Base-by-base conservation (phyloP, 2,329 filamentous ascomycete genomes). In the Hysterium pulicare region DNA sequence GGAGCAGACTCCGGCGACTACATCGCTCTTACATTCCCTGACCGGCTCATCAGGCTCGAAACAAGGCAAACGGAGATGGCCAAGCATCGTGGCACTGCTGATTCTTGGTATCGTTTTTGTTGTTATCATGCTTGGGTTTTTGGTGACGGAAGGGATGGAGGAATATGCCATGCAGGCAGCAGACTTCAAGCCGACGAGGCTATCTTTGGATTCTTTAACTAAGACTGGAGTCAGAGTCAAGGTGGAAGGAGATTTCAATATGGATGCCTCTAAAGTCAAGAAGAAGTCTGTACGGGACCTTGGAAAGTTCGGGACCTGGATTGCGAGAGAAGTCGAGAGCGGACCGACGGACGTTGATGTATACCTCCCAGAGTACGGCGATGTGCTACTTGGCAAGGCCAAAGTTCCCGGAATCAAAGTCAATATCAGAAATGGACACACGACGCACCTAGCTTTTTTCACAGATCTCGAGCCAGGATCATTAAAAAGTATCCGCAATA, bases 171-270 rank as follows among this genome's bases (percentile, higher is more conserved):
- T 91, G 67, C 77, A 90, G 64, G 88, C 90, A 3, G 77, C 84
- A 19, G 82, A 91, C 15, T 79, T 98, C 51, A 82, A 90, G 59
- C 88, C 93, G 2, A 90, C 85, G 5, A 86, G 84, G 52, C 70
- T 98, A 16, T 89, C 90, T 2, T 82, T 98, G 46, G 86, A 93
- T 57, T 88, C 86, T 2, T 86, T 96, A 51, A 96, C 89, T 0
- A 61, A 81, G 6, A 77, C 83, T 45, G 91, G 93, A 10, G 79
- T 96, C 7, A 81, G 78, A 47, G 86, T 88, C 23, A 83, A 89
- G 49, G 76, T 98, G 35, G 84, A 90, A 58, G 91, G 87, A 16
- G 84, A 86, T 41, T 88, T 97, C 58, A 77, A 75, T 33, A 79
- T 98, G 51, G 89, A 97, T 64, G 85, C 84, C 0, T 80, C 79